Evolutionary conservation across 805 yeast species (phyloP), one percentile per base, ranked within the genome.

Genomic region (Candida yuanshanica): DNA sequence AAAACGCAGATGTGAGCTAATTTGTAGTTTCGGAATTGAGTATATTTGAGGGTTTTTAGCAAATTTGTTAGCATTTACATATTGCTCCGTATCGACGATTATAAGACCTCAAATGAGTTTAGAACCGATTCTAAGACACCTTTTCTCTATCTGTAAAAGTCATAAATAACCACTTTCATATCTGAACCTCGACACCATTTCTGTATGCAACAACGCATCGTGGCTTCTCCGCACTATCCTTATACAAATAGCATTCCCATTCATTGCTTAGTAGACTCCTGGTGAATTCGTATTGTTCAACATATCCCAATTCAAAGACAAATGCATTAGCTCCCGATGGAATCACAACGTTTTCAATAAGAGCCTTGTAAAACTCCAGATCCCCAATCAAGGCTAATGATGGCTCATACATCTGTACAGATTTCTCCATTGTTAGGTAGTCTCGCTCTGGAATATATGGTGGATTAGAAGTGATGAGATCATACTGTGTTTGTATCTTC

Each of bases 391-490:
- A 65, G 0, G 98, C 98, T 14, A 76, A 56, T 20, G 56, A 52
- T 0, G 99, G 98, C 62, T 91, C 99, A 59, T 73, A 81, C 11
- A 60, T 31, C 31, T 72, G 63, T 0, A 91, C 98, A 0, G 95
- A 83, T 35, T 53, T 56, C 42, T 79, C 83, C 0, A 79, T 75
- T 4, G 60, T 52, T 9, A 46, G 46, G 52, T 73, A 73, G 36
- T 80, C 79, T 0, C 47, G 36, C 2, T 23, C 7, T 0, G 86
- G 77, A 6, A 90, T 81, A 55, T 91, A 91, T 0, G 99, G 99
- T 1, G 99, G 99, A 51, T 91, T 91, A n/a, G 95, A 77, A 0
- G 81, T 72, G 1, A 93, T 55, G 3, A 91, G 40, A 44, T 82
- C 83, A 14, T 67, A 56, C 2, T 35, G 34, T 26, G 39, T 36